phyloP scores from a whole-genome alignment of 2,329 filamentous ascomycete species.

The Leptographium galeiforme region DNA sequence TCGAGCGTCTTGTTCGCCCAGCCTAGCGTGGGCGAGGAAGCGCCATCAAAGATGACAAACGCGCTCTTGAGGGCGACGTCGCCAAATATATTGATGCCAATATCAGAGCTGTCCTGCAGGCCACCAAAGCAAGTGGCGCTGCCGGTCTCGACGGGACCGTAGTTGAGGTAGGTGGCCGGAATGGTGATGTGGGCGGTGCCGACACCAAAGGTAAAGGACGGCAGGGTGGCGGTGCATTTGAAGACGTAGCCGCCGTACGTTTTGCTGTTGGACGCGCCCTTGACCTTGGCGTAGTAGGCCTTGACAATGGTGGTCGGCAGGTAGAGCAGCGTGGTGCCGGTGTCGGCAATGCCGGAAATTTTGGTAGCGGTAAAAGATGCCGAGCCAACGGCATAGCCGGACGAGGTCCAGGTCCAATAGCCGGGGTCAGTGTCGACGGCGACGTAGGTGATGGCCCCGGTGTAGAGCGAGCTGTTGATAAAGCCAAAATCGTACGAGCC shows the following conservation, averaged over 20 bases:
- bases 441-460: constrained; percentile 37
- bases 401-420: constrained; percentile 44
- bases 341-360: constrained; percentile 23
- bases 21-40: constrained; percentile 17
- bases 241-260: constrained; percentile 23
- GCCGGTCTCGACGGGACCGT: constrained; percentile 14
- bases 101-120: constrained; percentile 17
- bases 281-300: constrained; percentile 24
- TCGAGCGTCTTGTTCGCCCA: constrained; percentile 12
- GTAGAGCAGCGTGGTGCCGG: constrained; percentile 28
- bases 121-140: constrained; percentile 23
- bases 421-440: constrained; percentile 33
- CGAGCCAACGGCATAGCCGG: constrained; percentile 29
- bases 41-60: constrained; percentile 20
- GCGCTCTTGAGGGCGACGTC: constrained; percentile 19
- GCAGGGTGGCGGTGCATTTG: constrained; percentile 20
- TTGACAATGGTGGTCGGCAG: constrained; percentile 21
- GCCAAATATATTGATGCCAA: constrained; percentile 18
- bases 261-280: constrained; percentile 20
- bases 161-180: constrained; percentile 22
- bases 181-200: constrained; percentile 19
- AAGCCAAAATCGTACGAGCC: constrained; percentile 39
- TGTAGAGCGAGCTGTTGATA: constrained; percentile 40
- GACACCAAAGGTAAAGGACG: constrained; percentile 22
- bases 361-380: constrained; percentile 29